phyloP scores from a whole-genome alignment of 106 monocot species.

The Apostasia shenzhenica region DNA sequence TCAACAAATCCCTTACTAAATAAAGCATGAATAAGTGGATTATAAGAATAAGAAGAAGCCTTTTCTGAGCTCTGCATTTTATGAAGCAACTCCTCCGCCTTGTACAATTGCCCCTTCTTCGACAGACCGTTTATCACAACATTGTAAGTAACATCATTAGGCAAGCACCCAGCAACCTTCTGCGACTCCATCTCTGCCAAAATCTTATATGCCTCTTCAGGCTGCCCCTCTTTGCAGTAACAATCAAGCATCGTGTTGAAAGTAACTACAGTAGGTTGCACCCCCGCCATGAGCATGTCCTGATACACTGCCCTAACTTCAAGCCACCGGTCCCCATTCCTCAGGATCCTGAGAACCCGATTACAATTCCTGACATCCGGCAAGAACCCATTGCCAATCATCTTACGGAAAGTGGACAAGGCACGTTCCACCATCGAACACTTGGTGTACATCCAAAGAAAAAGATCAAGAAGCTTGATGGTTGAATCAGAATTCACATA shows the following conservation, averaged over 20 bases:
- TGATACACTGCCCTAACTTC: conserved; percentile 37
- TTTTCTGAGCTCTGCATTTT: conserved; percentile 40
- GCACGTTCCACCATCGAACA: conserved; percentile 39
- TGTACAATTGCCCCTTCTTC: conserved; percentile 57
- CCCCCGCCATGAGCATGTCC: conserved; percentile 38
- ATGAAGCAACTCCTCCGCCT: conserved; percentile 48
- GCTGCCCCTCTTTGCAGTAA: conserved; percentile 59
- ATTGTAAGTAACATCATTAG: conserved; percentile 73
- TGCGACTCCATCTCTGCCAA: conserved; percentile 48
- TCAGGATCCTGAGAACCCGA: conserved; percentile 39
- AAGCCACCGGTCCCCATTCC: conserved; percentile 25
- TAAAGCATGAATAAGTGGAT: conserved; percentile 60
- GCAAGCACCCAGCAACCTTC: conserved; percentile 22
- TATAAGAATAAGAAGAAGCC: conserved; percentile 55
- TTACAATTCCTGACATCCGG: conserved; percentile 80
- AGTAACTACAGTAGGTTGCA: conserved; percentile 51
- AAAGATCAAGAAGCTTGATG: conserved; percentile 41
- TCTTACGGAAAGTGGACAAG: conserved; percentile 46
- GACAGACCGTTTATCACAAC: conserved; percentile 65
- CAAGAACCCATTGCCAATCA: conserved; percentile 30
- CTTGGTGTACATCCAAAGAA: conserved; percentile 51
- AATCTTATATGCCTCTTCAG: conserved; percentile 38
- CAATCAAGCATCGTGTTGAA: conserved; percentile 86
- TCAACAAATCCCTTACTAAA: conserved; percentile 38
- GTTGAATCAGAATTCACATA: conserved; percentile 5